Base-by-base conservation (phyloP, 192 early-diverging fungal genomes). In the Spizellomyces sp. region DNA sequence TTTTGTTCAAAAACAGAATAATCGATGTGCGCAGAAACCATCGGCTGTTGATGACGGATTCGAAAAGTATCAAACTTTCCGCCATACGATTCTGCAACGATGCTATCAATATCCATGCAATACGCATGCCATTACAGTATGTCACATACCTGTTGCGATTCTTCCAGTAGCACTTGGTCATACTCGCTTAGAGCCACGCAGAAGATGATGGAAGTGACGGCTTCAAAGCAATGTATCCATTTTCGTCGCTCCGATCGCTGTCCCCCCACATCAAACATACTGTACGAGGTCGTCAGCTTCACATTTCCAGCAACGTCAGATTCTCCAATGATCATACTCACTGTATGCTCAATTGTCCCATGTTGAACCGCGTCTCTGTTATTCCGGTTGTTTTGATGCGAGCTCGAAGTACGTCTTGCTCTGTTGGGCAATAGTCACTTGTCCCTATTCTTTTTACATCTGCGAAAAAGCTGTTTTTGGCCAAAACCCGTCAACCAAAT, bases 1-100 rank as follows among this genome's bases (percentile, higher is more conserved):
- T 90, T 71, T 97, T 97, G 86, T 97, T 97, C 67, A 97, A 81
- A 76, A 97, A 97, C 9, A 97, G 79, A 62, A 97, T 93, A 64
- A 97, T 94, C 8, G 93, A 91, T 19, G 93, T 94, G 62, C 91
- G 88, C 64, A 96, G 74, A 80, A 97, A 97, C 92, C 94, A 94
- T 64, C 93, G 84, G 77, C 92, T 93, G 78, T 95, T 96, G 69
- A 95, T 91, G 36, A 97, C 88, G 12, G 92, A 95, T 46, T 93
- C 93, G 74, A 97, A 97, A 27, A 97, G 81, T 8, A 89, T 89
- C 44, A 97, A 83, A 78, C 92, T 93, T 78, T 97, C 95, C 41
- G 86, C 84, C 91, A 97, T 94, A 65, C 94, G 92, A 72, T 96
- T 96, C 90, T 95, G 82, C 36, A 44, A 44, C 1, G 66, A 76